Base-by-base conservation (phyloP, 805 yeast species). In the Candida qinlingensis region DNA sequence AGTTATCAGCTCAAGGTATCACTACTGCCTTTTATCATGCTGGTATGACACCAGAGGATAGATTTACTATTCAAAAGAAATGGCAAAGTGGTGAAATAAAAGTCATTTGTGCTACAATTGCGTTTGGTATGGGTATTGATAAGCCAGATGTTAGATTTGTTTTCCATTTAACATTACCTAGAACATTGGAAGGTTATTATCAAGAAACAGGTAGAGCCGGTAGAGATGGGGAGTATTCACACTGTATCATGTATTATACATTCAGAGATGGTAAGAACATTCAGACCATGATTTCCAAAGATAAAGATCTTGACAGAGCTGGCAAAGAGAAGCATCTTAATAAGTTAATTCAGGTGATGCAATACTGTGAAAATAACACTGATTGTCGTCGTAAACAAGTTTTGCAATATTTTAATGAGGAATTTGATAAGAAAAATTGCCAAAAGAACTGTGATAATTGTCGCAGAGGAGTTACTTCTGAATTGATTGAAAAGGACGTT, bases 121-220 rank as follows among this genome's bases (percentile, higher is more conserved):
- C 99, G 0, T 94, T 94, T 74, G 99, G 99, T 29, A 94, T 94
- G 99, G 99, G 99, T 42, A 92, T 94, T 48, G 99, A 94, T 68
- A 94, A 94, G 64, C 87, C 97, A 0, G 96, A 94, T 66, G 99
- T 94, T 10, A 72, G 99, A 42, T 91, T 76, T 70, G 98, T 94
- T 4, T 81, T 88, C 39, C 99, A 94, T 68, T 74, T 85, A 54
- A 87, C 94, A 6, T 69, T 94, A 28, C 97, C 99, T 0, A 72
- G 97, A 58, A 87, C 89, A 46, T 71, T 94, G 54, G 99, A 94
- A 67, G 98, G 97, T 0, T 94, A 94, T 65, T 94, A 94, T 60
- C 99, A 94, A 66, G 99, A 94, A 64, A 91, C 98, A 1, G 99
- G 99, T 7, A 81, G 99, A 67, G 99, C 98, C 4, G 99, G 99